phyloP scores from a whole-genome alignment of 73 alveolate species.

The Effrenium voratum region DNA sequence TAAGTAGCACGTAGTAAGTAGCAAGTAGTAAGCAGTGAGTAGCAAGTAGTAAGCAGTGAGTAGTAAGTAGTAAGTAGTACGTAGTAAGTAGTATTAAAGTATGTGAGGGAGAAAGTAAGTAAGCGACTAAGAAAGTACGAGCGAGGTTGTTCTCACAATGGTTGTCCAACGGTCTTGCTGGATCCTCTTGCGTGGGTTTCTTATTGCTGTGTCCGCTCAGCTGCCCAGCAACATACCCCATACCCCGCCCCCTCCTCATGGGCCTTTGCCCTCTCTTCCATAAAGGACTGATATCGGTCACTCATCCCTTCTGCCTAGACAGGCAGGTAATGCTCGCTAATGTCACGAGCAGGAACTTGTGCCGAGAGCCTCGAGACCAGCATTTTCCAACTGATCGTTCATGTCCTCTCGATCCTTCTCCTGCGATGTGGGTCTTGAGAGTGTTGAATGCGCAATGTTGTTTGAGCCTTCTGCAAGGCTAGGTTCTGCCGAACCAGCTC shows the following conservation, averaged over 20 bases:
- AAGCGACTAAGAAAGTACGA: too few species aligned
- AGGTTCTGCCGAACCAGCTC: constrained; percentile 81
- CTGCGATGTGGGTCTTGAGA: not conserved
- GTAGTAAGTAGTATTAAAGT: too few species aligned
- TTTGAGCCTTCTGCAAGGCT: constrained; percentile 50
- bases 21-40: too few species aligned
- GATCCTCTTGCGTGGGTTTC: too few species aligned
- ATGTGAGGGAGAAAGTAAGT: too few species aligned
- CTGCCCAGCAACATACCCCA: too few species aligned
- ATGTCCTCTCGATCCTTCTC: constrained; percentile 78
- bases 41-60: too few species aligned
- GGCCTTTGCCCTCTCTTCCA: constrained; percentile 56
- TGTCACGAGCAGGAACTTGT: not conserved
- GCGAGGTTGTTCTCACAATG: too few species aligned
- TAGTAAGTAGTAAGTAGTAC: too few species aligned
- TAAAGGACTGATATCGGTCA: constrained; percentile 86
- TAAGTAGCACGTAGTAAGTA: too few species aligned
- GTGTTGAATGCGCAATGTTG: not conserved
- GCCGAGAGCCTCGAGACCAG: constrained; percentile 52
- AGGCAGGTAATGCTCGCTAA: not conserved
- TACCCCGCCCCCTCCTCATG: constrained; percentile 63
- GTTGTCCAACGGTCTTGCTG: too few species aligned
- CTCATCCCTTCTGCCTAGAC: constrained; percentile 82
- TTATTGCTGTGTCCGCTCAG: too few species aligned
- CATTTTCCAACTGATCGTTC: constrained; percentile 82